phyloP scores from a whole-genome alignment of 2,329 filamentous ascomycete genomes.

The Arthrinium phaeospermum region DNA sequence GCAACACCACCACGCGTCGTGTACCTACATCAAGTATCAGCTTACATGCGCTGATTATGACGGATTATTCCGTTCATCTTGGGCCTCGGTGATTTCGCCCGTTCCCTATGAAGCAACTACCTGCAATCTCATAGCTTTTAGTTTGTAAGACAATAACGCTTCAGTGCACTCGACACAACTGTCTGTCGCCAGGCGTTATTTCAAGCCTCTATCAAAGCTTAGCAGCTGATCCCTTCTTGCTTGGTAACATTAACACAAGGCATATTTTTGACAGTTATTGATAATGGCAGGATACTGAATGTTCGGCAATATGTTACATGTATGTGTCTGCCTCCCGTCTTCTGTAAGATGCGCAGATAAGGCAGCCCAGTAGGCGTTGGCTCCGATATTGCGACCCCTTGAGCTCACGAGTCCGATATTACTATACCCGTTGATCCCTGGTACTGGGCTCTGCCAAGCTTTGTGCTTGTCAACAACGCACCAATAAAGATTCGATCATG shows the following conservation, averaged over 20 bases:
- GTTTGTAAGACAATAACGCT: neutral
- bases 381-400: neutral
- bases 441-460: constrained; percentile 4
- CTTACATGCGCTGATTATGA: neutral
- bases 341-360: neutral
- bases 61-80: neutral
- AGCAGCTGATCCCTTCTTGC: neutral
- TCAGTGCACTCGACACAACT: neutral
- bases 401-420: neutral
- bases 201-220: constrained; percentile 1
- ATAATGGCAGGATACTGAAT: neutral
- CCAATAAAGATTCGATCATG: neutral
- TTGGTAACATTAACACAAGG: neutral
- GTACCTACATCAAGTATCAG: neutral
- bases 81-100: neutral
- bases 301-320: neutral
- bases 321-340: neutral
- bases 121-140: neutral
- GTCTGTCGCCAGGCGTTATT: neutral
- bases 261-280: neutral
- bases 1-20: neutral
- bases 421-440: neutral
- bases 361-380: constrained; percentile 1
- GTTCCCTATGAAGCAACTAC: neutral
- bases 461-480: neutral